Base-by-base conservation (phyloP, 768 basidiomycete genomes). In the Termitomyces sp. region DNA sequence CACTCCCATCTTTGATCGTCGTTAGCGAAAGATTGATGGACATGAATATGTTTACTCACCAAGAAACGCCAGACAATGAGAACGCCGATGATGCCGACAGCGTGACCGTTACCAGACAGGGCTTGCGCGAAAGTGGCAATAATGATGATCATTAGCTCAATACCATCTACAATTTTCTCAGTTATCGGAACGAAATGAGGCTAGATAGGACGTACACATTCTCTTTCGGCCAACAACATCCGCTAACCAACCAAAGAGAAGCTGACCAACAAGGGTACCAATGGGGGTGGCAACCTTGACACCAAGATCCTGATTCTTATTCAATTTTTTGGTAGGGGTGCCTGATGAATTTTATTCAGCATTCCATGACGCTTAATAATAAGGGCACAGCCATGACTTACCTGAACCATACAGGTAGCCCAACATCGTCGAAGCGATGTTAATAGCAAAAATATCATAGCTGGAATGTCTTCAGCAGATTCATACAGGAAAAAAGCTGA, bases 391-490 rank as follows among this genome's bases (percentile, higher is more conserved):
- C 12, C 17, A 28, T 9, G 16, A 32, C 21, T 30, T 27, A 21
- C 27, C 4, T 37, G 30, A 19, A 39, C 49, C 47, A 45, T 27
- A 53, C 30, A 41, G 37, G 3, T 41, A 90, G 25, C 87, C 90
- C 55, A 96, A 72, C 91, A 95, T 94, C 0, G 77, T 76, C 0
- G 88, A 83, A 0, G 83, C 91, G 44, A 95, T 89, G 70, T 86
- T 91, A 73, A 95, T 95, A 7, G 91, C 89, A 65, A 94, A 97
- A 58, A 95, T 86, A 59, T 93, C 91, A 64, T 91, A 91, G 57
- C 82, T 83, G 54, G 27, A 28, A 23, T 44, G 14, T 52, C 32
- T 23, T 45, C 37, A 39, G 44, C 19, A 56, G 7, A 54, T 25
- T 27, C 23, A 52, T 3, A 50, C 47, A 55, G 39, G 46, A 41